These are phyloP conservation scores for Ascochyta fabae DNA, from an alignment of 2,329 filamentous ascomycete species.

Conservation along the genomic window DNA sequence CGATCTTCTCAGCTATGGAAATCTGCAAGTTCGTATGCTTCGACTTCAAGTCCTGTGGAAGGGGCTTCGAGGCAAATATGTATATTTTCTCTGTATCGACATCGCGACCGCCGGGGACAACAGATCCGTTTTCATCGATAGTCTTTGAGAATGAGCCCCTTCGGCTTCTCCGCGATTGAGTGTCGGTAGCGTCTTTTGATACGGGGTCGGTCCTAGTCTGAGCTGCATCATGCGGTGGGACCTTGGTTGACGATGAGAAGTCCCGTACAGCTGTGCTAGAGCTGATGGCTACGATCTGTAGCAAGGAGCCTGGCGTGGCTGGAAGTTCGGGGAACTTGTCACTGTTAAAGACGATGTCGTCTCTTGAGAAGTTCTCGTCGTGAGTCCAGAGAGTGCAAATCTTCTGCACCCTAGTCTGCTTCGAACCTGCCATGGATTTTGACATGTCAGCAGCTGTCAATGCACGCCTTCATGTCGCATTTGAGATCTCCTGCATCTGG, in stretches of 20 bases:
- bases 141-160: slow-evolving; percentile 42
- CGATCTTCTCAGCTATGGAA: slow-evolving; percentile 75
- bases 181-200: slow-evolving; percentile 23
- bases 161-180: slow-evolving; percentile 31
- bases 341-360: slow-evolving; percentile 81
- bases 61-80: slow-evolving; percentile 46
- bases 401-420: slow-evolving; percentile 45
- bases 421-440: slow-evolving; percentile 33
- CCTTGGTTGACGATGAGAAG: slow-evolving; percentile 51
- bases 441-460: slow-evolving; percentile 32
- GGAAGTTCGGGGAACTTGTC: slow-evolving; percentile 70
- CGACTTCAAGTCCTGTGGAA: slow-evolving; percentile 46
- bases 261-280: slow-evolving; percentile 56
- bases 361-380: slow-evolving; percentile 77
- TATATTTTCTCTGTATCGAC: slow-evolving; percentile 47
- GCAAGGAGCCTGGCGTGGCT: slow-evolving; percentile 70
- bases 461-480: slow-evolving; percentile 17
- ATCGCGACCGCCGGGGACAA: slow-evolving; percentile 40
- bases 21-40: slow-evolving; percentile 55
- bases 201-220: slow-evolving; percentile 36
- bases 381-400: slow-evolving; percentile 63
- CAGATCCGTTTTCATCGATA: slow-evolving; percentile 48
- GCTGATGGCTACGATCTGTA: slow-evolving; percentile 72
- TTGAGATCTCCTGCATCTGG: not conserved
- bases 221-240: slow-evolving; percentile 30